Evolutionary conservation across 2,329 filamentous ascomycete genomes (phyloP), one percentile per base, ranked within the genome.

Genomic region (Monosporascus cannonballus): DNA sequence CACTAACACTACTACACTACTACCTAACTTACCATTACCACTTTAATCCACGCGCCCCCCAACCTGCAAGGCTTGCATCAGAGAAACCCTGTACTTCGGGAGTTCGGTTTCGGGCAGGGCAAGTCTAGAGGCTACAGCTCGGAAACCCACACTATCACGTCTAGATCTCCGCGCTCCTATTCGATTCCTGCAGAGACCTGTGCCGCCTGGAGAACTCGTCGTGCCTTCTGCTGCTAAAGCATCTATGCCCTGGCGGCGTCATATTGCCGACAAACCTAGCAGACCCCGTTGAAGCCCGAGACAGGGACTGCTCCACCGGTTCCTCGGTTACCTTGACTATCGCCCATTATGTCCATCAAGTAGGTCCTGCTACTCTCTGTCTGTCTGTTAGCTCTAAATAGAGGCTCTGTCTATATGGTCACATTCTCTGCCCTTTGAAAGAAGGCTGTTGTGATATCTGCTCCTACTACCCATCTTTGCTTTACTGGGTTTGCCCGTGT

Each of bases 311-410:
- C 56, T 54, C 60, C 61, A 59, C 62, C 59, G 62, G 60, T 60
- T 46, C 42, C 22, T 46, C 9, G 30, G 42, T 63, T 62, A 66
- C 61, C 62, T 60, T 58, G 59, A 61, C 60, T 59, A 60, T 65
- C 58, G 51, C 46, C 54, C 56, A 64, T 62, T 64, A 73, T 73
- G 71, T 73, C 71, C 66, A 71, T 73, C 67, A 73, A 67, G 65
- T 67, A 67, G 58, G 63, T 63, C 57, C 44, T 57, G 58, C 63
- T 59, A 62, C 55, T 64, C 50, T 59, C 58, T 61, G 53, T 58
- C 60, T 55, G 53, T 53, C 58, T 56, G 46, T 49, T 54, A 51
- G 54, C 51, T 51, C 46, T 52, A 50, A 48, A 48, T 49, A 39
- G 47, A 46, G 41, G 50, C 53, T 50, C 47, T 53, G 50, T 58